Conservation (phyloP, 2,329 filamentous ascomycete genomes). For the Pyrenochaeta sp. region DNA sequence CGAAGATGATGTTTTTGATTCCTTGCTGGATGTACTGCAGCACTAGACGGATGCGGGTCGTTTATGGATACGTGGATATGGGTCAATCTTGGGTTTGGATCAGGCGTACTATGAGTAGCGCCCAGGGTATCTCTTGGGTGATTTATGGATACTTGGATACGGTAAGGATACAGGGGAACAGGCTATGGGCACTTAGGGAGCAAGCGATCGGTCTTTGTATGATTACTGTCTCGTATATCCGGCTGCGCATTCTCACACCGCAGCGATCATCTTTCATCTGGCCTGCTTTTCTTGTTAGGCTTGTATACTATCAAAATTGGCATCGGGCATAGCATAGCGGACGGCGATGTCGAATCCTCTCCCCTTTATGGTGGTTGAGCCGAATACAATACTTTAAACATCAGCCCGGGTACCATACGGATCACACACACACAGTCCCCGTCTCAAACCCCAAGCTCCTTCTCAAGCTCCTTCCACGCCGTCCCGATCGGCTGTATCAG, state of each 20-base stretch:
- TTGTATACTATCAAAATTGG: slow-evolving; percentile 18
- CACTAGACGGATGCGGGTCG: slow-evolving; percentile 8
- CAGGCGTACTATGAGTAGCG: not conserved
- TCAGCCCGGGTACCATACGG: not conserved
- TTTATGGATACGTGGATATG: not conserved
- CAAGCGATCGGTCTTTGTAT: not conserved
- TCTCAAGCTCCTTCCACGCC: slow-evolving; percentile 19
- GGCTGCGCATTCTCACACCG: not conserved
- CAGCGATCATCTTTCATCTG: slow-evolving; percentile 4
- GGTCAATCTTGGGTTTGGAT: not conserved
- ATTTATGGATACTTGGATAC: not conserved
- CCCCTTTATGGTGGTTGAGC: slow-evolving; percentile 1
- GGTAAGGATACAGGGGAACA: not conserved
- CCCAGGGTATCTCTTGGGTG: not conserved
- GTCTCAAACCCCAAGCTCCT: slow-evolving; percentile 19
- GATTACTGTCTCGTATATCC: slow-evolving; percentile 4
- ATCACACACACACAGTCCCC: not conserved
- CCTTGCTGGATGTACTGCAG: slow-evolving; percentile 30
- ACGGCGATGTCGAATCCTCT: slow-evolving; percentile 1
- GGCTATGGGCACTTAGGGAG: not conserved
- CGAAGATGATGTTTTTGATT: slow-evolving; percentile 32
- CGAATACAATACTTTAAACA: not conserved
- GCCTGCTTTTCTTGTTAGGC: not conserved
- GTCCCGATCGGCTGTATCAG: slow-evolving; percentile 52
- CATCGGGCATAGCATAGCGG: not conserved